phyloP scores from a whole-genome alignment of 306 rosid species.

The Citrullus mucosospermus region DNA sequence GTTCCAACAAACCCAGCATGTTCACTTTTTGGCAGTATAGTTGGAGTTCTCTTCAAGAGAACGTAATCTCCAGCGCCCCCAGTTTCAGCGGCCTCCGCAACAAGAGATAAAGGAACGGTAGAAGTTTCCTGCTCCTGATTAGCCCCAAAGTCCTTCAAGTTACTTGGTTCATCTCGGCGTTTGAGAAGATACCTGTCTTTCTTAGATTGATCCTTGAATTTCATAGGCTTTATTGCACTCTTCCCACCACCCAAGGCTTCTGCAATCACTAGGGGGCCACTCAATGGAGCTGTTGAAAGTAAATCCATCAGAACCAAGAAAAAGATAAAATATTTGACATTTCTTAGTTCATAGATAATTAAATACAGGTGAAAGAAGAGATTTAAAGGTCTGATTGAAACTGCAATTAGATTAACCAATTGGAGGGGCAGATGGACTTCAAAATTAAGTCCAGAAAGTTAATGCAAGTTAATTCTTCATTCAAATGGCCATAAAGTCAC shows the following conservation, averaged over 20 bases:
- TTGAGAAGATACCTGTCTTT: slow-evolving; percentile 82
- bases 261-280: slow-evolving; percentile 87
- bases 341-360: not conserved
- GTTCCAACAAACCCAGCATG: slow-evolving; percentile 18
- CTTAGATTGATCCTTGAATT: slow-evolving; percentile 62
- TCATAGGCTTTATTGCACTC: slow-evolving; percentile 36
- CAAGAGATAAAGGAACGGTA: slow-evolving; percentile 24
- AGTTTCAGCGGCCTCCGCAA: slow-evolving; percentile 34
- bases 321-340: not conserved
- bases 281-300: slow-evolving; percentile 71
- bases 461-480: not conserved
- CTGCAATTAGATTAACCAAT: not conserved
- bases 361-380: not conserved
- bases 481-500: not conserved
- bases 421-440: not conserved
- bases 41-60: slow-evolving; percentile 47
- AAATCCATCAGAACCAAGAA: slow-evolving; percentile 18
- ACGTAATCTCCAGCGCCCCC: slow-evolving; percentile 29
- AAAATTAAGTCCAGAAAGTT: not conserved
- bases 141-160: slow-evolving; percentile 7
- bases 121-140: slow-evolving; percentile 22
- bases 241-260: slow-evolving; percentile 65
- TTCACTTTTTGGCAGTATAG: slow-evolving; percentile 23
- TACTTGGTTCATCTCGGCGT: slow-evolving; percentile 63
- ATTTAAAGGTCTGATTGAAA: not conserved